A percentile compares a stretch with the other conserved stretches of the same genome.
phyloP scores from a whole-genome alignment of 768 basidiomycete species.

The Austroboletus eburneus region DNA sequence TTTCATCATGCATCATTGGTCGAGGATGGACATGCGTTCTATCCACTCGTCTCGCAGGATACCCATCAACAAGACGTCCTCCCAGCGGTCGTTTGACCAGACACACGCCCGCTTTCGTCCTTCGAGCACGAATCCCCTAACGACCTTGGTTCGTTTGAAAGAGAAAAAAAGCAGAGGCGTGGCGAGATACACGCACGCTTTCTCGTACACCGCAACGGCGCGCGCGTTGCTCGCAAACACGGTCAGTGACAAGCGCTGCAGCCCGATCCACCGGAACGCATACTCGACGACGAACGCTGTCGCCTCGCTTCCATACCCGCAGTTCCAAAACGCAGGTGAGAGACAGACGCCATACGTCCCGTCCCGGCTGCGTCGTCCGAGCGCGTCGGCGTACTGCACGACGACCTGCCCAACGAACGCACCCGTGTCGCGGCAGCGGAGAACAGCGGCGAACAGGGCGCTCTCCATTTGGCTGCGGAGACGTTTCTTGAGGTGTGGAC shows the following conservation, averaged over 20 bases:
- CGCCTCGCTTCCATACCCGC: conserved; percentile 41
- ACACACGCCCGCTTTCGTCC: conserved; percentile 34
- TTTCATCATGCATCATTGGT: too few relatives aligned
- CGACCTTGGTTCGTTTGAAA: background rate
- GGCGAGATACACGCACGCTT: conserved; percentile 40
- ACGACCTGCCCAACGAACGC: conserved; percentile 33
- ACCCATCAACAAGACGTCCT: conserved; percentile 37
- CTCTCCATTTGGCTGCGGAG: conserved; percentile 21
- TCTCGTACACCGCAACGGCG: conserved; percentile 39
- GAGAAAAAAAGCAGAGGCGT: too few relatives aligned
- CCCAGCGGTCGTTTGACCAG: conserved; percentile 36
- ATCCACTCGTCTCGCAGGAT: conserved; percentile 40
- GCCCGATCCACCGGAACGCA: conserved; percentile 35
- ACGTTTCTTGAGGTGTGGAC: conserved; percentile 14
- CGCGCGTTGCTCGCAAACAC: conserved; percentile 37
- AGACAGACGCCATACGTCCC: conserved; percentile 33
- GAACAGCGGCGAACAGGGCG: conserved; percentile 27
- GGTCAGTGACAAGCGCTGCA: conserved; percentile 40
- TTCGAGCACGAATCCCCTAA: conserved; percentile 40
- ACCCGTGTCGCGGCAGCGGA: conserved; percentile 25
- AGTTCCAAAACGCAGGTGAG: conserved; percentile 31
- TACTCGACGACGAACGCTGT: conserved; percentile 39
- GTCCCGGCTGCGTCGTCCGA: conserved; percentile 27
- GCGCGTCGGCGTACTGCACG: conserved; percentile 16
- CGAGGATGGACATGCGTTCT: conserved; percentile 15